Evolutionary conservation across 345 rosid genomes (phyloP).

Genomic region (Turritis glabra): DNA sequence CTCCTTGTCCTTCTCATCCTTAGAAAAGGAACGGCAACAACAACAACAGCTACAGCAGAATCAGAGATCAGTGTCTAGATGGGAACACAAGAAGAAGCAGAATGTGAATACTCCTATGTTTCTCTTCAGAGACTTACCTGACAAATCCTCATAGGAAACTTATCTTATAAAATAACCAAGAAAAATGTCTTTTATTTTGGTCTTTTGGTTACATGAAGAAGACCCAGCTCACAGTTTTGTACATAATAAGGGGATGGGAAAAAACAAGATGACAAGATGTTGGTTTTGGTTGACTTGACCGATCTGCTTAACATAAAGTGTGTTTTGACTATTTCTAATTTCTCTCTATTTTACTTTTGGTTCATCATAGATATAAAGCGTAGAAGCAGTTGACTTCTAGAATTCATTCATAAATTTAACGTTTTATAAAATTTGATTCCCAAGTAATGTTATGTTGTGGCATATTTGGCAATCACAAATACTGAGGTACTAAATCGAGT

Average conservation of each 20-base stretch:
- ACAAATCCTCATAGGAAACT: constrained; percentile 38
- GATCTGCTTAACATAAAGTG: neutral
- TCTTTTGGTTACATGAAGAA: neutral
- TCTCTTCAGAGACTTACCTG: constrained; percentile 48
- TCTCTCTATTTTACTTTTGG: no score
- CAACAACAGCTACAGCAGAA: constrained; percentile 18
- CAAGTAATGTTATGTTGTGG: no score
- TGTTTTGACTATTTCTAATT: constrained; percentile 10
- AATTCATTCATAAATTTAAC: no score
- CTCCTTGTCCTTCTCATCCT: constrained; percentile 71
- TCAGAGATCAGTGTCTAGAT: constrained; percentile 32
- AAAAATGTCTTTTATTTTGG: neutral
- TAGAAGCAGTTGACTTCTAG: no score
- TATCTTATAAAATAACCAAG: neutral
- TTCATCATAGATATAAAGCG: no score
- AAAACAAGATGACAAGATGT: neutral
- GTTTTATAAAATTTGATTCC: no score
- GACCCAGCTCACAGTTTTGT: constrained; percentile 17
- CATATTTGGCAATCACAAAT: no score
- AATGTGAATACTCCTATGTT: constrained; percentile 72
- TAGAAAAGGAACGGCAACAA: constrained; percentile 51
- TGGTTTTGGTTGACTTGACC: neutral
- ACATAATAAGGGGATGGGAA: constrained; percentile 15
- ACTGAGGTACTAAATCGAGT: no score
- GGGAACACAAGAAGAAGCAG: constrained; percentile 60